A percentile compares a stretch with the other conserved stretches of the same genome.
Evolutionary conservation across 805 yeast genomes (phyloP).

Genomic region (Zygoascus biomembranicola): DNA sequence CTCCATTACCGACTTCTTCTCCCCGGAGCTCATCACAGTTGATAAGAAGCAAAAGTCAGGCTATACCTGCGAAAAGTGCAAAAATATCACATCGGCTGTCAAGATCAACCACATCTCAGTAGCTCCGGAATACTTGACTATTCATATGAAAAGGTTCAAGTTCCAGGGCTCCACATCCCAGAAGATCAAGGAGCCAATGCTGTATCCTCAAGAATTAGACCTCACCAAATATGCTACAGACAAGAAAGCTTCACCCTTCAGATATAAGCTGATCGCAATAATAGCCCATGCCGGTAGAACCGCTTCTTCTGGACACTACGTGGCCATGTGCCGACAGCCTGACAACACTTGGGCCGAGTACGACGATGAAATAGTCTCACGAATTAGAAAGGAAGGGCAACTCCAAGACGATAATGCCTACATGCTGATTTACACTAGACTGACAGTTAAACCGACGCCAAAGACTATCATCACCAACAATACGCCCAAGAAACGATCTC

Average conservation of each 20-base stretch:
- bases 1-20: slow-evolving; percentile 74
- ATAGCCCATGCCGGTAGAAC: slow-evolving; percentile 94
- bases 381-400: slow-evolving; percentile 58
- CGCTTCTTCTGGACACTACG: slow-evolving; percentile 85
- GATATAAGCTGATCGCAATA: slow-evolving; percentile 70
- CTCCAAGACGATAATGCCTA: slow-evolving; percentile 88
- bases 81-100: slow-evolving; percentile 63
- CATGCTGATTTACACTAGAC: slow-evolving; percentile 72
- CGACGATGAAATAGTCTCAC: slow-evolving; percentile 84
- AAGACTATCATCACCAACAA: slow-evolving; percentile 4
- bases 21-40: slow-evolving; percentile 65
- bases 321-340: slow-evolving; percentile 86
- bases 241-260: slow-evolving; percentile 22
- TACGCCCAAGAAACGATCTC: background rate
- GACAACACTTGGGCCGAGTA: slow-evolving; percentile 89
- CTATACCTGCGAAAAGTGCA: slow-evolving; percentile 83
- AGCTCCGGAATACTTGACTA: slow-evolving; percentile 80
- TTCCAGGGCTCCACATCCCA: slow-evolving; percentile 51
- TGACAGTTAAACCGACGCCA: slow-evolving; percentile 5
- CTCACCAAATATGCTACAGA: slow-evolving; percentile 43
- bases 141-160: slow-evolving; percentile 87
- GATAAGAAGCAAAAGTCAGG: slow-evolving; percentile 42
- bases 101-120: slow-evolving; percentile 66
- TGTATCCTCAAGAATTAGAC: slow-evolving; percentile 72
- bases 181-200: slow-evolving; percentile 80